Evolutionary conservation across 345 rosid genomes (phyloP).

Genomic region (Gossypium bickii): DNA sequence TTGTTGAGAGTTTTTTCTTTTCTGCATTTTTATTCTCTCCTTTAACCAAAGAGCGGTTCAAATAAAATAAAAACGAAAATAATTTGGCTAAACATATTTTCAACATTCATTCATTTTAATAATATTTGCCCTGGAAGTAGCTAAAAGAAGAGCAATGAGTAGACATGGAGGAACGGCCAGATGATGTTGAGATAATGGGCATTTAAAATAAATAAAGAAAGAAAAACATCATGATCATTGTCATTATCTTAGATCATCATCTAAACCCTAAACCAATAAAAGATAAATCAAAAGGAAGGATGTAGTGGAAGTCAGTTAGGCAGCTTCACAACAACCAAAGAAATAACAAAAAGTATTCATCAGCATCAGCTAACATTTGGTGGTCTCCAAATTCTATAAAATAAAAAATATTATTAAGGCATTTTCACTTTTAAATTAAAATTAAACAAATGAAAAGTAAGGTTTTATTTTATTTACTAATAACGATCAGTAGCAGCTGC

Average conservation of each 20-base stretch:
- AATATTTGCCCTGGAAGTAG: too few species aligned
- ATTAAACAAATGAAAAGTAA: too few species aligned
- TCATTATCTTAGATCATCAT: neutral
- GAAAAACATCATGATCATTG: neutral
- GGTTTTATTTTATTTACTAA: neutral
- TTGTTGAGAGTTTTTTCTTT: too few species aligned
- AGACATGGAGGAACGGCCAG: neutral
- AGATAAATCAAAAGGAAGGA: neutral
- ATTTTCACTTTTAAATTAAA: too few species aligned
- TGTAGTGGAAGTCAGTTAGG: neutral
- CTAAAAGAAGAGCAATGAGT: too few species aligned
- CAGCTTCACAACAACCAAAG: neutral
- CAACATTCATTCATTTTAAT: too few species aligned
- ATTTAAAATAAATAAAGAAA: neutral
- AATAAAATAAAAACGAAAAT: too few species aligned
- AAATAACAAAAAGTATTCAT: neutral
- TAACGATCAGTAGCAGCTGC: neutral
- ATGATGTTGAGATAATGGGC: neutral
- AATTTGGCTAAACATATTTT: too few species aligned
- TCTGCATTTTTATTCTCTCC: too few species aligned
- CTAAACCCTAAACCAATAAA: neutral
- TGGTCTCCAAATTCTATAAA: too few species aligned
- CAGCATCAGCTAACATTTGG: neutral
- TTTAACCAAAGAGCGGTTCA: too few species aligned
- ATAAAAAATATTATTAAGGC: too few species aligned